Evolutionary conservation across 2,329 filamentous ascomycete species (phyloP), one percentile per base, ranked within the genome.

Genomic region (Monosporascus sp.): DNA sequence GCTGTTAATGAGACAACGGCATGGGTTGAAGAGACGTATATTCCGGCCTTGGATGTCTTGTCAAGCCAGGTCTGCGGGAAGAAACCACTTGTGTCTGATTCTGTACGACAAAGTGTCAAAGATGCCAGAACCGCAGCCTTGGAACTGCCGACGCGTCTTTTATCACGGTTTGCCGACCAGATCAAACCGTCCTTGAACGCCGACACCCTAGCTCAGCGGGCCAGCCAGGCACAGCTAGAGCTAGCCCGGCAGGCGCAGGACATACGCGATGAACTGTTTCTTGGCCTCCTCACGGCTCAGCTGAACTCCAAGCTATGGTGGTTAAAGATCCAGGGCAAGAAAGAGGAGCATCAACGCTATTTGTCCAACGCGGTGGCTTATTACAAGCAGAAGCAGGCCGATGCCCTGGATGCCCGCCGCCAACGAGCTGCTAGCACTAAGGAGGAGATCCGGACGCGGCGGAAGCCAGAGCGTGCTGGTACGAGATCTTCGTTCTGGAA

Each of bases 221-320:
- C 60, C 15, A 56, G 60, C 18, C 65, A 70, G 41, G 64, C 65
- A 2, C 67, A 69, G 48, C 58, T 68, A 7, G 66, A 68, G 52
- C 27, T 76, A 5, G 52, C 61, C 11, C 67, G 65, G 20, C 62
- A 68, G 25, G 56, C 69, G 11, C 63, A 65, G 35, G 67, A 75
- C 7, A 38, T 73, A 17, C 65, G 68, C 11, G 69, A 73, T 27
- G 72, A 75, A 45, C 58, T 78, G 2, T 67, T 75, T 25, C 64
- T 81, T 5, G 67, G 70, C 1, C 58, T 84, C 9, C 67, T 83
- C 27, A 73, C 73, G 39, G 78, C 81, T 15, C 82, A 83, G 61
- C 70, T 85, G 25, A 70, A 70, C 44, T 81, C 82, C 15, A 81
- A 77, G 64, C 70, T 83, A 35, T 73, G 77, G 69, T 84, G 80